Conservation (phyloP, 176 grass and related monocot genomes). For the Eragrostis nindensis region DNA sequence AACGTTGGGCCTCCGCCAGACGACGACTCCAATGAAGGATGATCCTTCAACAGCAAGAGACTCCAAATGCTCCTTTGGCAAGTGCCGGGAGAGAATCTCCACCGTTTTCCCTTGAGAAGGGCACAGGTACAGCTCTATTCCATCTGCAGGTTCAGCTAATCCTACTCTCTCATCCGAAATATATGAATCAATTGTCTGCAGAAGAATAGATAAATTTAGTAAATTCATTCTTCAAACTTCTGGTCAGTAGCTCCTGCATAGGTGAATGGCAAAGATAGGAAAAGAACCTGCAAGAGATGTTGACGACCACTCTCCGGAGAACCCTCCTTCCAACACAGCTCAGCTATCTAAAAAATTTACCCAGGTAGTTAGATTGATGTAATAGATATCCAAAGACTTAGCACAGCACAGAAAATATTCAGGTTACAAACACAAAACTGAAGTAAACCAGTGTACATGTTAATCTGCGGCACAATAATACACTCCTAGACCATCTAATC, state of each 20-base stretch:
- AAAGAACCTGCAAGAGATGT: conserved; percentile 77
- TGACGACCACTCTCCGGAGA: conserved; percentile 69
- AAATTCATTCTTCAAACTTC: neutral
- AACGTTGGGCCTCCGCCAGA: conserved; percentile 75
- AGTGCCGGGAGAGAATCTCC: conserved; percentile 61
- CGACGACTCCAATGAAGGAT: conserved; percentile 71
- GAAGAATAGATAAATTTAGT: conserved; percentile 9
- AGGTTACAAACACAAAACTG: neutral
- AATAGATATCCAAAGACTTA: neutral
- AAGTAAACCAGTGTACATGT: neutral
- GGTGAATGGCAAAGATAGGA: neutral
- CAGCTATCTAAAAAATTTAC: conserved; percentile 52
- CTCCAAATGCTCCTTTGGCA: conserved; percentile 73
- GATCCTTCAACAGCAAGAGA: conserved; percentile 46
- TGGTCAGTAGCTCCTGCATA: conserved; percentile 10
- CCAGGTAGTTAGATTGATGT: neutral
- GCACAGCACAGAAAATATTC: neutral
- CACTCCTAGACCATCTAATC: neutral
- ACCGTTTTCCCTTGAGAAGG: conserved; percentile 72
- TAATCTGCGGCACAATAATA: neutral
- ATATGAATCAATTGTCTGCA: conserved; percentile 88
- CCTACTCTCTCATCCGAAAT: conserved; percentile 86
- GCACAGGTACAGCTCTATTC: conserved; percentile 91
- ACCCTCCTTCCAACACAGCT: conserved; percentile 87
- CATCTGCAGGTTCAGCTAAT: conserved; percentile 80